A percentile compares a stretch with the other conserved stretches of the same genome.
Conservation (phyloP, 2,329 filamentous ascomycete genomes). For the Venturiaceae sp. region DNA sequence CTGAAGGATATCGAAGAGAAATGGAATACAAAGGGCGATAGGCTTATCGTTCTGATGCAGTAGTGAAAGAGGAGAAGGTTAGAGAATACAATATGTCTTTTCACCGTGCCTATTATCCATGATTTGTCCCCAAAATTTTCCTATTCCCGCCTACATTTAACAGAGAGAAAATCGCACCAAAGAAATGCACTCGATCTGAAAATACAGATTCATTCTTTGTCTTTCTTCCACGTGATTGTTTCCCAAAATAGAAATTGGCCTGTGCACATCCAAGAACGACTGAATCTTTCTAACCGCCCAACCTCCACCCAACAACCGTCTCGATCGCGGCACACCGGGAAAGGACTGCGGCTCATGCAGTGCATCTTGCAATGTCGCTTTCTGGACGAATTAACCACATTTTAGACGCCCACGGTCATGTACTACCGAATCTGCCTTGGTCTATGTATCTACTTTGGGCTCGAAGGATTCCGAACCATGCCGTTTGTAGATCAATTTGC, state of each 20-base stretch:
- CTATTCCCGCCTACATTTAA: too few species aligned
- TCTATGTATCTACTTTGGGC: not conserved
- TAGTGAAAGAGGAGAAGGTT: not conserved
- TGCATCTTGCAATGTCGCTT: not conserved
- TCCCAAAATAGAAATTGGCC: not conserved
- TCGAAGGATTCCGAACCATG: not conserved
- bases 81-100: too few species aligned
- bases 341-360: not conserved
- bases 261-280: not conserved
- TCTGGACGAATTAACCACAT: not conserved
- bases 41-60: slow-evolving; percentile 5
- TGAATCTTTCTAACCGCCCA: not conserved
- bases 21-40: slow-evolving; percentile 20
- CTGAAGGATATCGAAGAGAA: slow-evolving; percentile 20
- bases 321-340: not conserved
- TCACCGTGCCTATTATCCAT: too few species aligned
- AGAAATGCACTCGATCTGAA: too few species aligned
- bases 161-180: too few species aligned
- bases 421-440: not conserved
- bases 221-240: not conserved
- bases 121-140: not conserved
- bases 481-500: not conserved
- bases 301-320: not conserved
- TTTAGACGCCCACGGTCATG: not conserved
- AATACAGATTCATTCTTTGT: not conserved